Evolutionary conservation across 2,329 filamentous ascomycete genomes (phyloP).

Genomic region (Beauveria varroae): DNA sequence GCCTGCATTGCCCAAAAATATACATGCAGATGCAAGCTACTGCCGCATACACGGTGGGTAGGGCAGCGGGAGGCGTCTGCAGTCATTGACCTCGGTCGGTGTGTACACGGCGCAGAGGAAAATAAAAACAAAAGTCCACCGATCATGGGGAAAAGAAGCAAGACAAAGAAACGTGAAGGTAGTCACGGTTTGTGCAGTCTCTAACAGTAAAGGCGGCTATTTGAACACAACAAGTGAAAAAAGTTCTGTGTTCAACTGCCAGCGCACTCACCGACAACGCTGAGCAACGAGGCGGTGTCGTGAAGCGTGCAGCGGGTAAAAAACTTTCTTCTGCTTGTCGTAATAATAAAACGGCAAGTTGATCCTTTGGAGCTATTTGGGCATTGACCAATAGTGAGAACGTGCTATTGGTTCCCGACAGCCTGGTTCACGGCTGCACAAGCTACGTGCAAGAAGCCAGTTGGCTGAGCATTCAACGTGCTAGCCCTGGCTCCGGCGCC

Average conservation of each 20-base stretch:
- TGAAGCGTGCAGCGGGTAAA: not conserved
- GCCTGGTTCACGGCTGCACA: not conserved
- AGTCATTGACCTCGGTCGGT: not conserved
- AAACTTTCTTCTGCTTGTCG: not conserved
- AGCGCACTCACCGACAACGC: not conserved
- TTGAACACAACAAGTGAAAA: not conserved
- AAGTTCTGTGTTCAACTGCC: not conserved
- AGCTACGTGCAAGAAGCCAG: slow-evolving; percentile 6
- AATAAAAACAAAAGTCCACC: not conserved
- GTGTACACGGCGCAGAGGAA: not conserved
- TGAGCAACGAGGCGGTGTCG: not conserved
- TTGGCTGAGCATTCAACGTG: not conserved
- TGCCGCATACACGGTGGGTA: slow-evolving; percentile 1
- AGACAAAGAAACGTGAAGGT: not conserved
- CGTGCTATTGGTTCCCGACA: slow-evolving; percentile 2
- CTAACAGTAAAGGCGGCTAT: not conserved
- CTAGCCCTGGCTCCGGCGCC: not conserved
- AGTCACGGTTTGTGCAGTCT: too few relatives aligned
- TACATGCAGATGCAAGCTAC: not conserved
- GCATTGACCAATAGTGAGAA: slow-evolving; percentile 2
- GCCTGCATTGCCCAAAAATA: not conserved
- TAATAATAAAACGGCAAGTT: not conserved
- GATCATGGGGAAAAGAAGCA: not conserved
- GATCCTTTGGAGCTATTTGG: not conserved
- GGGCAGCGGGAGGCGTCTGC: not conserved